Evolutionary conservation across 345 rosid species (phyloP), one percentile per base, ranked within the genome.

Genomic region (Streptanthus diversifolius): DNA sequence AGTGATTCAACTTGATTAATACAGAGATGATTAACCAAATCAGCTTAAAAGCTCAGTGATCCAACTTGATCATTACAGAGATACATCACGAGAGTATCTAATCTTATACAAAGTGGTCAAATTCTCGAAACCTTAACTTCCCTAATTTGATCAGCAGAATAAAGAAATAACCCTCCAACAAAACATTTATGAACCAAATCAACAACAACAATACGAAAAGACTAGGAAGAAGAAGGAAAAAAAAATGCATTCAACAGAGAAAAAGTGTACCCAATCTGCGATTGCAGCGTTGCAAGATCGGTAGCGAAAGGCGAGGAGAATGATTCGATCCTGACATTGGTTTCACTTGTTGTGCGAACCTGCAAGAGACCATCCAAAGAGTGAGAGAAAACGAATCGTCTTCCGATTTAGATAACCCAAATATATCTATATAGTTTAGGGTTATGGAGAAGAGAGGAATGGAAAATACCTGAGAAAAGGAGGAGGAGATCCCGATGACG

Each of bases 271-370:
- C 82, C 76, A 13, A 84, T 78, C 54, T 80, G 88, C 9, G 72
- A 55, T 71, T 83, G 85, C 3, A 84, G 82, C 33, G 72, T 68
- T 17, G 65, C 72, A 9, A 82, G 83, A 66, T 82, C 83, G 8
- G 68, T 8, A 0, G 63, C 52, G 37, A 86, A 84, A 10, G 85
- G 63, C 18, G 87, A 81, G 5, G 80, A 76, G 29, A 60, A 24
- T 19, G 68, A 8, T 44, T 71, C 24, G 48, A 81, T 47, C 15
- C 73, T 66, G 48, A 57, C 74, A 61, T 61, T 53, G 44, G 1
- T 22, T 7, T 54, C 77, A 7, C 33, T 37, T 21, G 66, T 63
- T 8, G 78, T 81, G 15, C 54, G 49, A 14, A 58, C 75, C 87
- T 86, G 79, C 58, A 5, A 43, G 5, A 29, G 63, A 25, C 27